Conservation (phyloP, 495 filamentous ascomycete genomes). For the Penicillium bialowiezense region DNA sequence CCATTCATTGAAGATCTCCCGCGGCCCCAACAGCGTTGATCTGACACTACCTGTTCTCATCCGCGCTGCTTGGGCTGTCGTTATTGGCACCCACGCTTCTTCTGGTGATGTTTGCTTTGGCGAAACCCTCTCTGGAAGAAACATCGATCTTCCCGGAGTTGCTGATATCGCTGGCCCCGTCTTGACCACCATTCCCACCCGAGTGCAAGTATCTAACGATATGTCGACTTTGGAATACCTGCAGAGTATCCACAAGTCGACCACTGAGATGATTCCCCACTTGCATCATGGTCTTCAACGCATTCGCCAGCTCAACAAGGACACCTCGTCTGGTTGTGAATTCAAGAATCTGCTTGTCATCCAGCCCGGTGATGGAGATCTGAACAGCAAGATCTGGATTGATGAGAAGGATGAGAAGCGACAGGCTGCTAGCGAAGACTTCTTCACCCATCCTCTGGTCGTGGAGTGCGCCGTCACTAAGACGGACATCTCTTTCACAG, state of each 20-base stretch:
- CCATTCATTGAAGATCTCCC: constrained; percentile 22
- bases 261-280: constrained; percentile 49
- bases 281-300: constrained; percentile 45
- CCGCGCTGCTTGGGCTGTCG: constrained; percentile 53
- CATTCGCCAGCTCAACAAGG: constrained; percentile 36
- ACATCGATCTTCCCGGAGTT: constrained; percentile 47
- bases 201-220: constrained; percentile 39
- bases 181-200: constrained; percentile 50
- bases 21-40: constrained; percentile 17
- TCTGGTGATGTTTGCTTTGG: constrained; percentile 54
- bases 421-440: constrained; percentile 38
- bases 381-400: constrained; percentile 36
- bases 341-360: constrained; percentile 63
- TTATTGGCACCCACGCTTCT: constrained; percentile 42
- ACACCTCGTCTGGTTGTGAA: constrained; percentile 52
- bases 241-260: constrained; percentile 36
- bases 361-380: constrained; percentile 34
- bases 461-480: constrained; percentile 42
- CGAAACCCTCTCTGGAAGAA: constrained; percentile 53
- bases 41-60: constrained; percentile 50
- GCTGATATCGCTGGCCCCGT: constrained; percentile 52
- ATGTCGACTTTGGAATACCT: constrained; percentile 39
- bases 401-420: constrained; percentile 49
- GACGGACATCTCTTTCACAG: constrained; percentile 25
- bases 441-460: constrained; percentile 50